Evolutionary conservation across 2,329 filamentous ascomycete species (phyloP).

Genomic region (Thielaviopsis musarum): DNA sequence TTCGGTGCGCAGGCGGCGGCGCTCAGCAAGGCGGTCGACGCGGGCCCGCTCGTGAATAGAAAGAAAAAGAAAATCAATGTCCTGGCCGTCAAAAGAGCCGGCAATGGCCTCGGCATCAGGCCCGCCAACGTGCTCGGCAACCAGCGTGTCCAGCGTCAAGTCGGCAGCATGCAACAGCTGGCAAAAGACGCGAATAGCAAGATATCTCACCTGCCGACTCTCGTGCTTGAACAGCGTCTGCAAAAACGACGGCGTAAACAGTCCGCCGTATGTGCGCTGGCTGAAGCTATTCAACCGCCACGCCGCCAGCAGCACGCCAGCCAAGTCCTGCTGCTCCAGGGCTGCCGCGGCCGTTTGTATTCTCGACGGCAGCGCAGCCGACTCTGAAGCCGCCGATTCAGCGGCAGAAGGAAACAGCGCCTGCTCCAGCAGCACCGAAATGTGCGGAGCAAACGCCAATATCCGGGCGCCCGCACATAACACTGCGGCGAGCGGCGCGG

Average conservation of each 20-base stretch:
- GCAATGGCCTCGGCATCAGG: constrained; percentile 42
- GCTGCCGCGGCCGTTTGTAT: constrained; percentile 5
- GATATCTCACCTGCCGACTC: constrained; percentile 50
- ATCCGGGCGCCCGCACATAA: constrained; percentile 64
- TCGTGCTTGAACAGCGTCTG: constrained; percentile 49
- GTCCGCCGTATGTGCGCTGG: constrained; percentile 44
- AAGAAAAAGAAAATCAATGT: constrained; percentile 64
- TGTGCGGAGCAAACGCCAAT: constrained; percentile 64
- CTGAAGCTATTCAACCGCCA: constrained; percentile 73
- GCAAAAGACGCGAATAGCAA: constrained; percentile 69
- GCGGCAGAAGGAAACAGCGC: constrained; percentile 1
- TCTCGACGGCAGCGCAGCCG: neutral
- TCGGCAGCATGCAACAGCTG: constrained; percentile 68
- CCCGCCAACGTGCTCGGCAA: constrained; percentile 45
- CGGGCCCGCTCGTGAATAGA: constrained; percentile 40
- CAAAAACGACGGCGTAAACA: constrained; percentile 49
- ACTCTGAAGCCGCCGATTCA: neutral
- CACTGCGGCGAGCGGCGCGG: constrained; percentile 20
- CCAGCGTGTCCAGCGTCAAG: constrained; percentile 53
- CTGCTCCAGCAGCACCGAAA: constrained; percentile 54
- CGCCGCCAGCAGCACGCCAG: constrained; percentile 42
- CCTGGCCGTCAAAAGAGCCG: constrained; percentile 58
- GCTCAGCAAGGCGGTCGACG: constrained; percentile 20
- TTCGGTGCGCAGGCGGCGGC: constrained; percentile 1
- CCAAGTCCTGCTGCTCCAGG: constrained; percentile 16